phyloP scores from a whole-genome alignment of 352 stramenopile species.

The Pythium myriotylum region DNA sequence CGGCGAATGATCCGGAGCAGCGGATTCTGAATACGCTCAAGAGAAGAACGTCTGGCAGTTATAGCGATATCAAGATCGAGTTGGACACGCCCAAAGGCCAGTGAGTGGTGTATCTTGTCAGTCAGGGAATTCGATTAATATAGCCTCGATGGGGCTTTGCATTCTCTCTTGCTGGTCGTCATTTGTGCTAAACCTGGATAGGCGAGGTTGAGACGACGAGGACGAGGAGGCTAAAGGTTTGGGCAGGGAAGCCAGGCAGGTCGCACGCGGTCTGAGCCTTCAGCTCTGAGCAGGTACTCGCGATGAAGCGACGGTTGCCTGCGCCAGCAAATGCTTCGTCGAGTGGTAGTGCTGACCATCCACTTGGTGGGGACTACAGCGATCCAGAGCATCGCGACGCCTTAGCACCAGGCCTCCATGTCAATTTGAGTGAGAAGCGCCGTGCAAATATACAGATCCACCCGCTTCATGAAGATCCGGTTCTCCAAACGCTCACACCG shows the following conservation, averaged over 20 bases:
- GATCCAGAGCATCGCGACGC: slow-evolving; percentile 7
- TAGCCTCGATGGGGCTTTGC: slow-evolving; percentile 1
- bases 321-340: neutral
- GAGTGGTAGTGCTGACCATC: neutral
- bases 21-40: slow-evolving; percentile 70
- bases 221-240: too few species aligned
- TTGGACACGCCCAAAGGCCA: slow-evolving; percentile 65
- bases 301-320: slow-evolving; percentile 23
- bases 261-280: too few species aligned
- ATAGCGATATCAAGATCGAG: slow-evolving; percentile 75
- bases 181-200: neutral
- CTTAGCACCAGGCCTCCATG: slow-evolving; percentile 6
- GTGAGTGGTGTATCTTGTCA: slow-evolving; percentile 15
- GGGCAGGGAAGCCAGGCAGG: too few species aligned
- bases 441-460: slow-evolving; percentile 39
- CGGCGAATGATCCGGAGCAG: slow-evolving; percentile 63
- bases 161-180: neutral
- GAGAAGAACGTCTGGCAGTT: slow-evolving; percentile 76
- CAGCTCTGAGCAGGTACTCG: too few species aligned
- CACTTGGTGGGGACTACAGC: neutral
- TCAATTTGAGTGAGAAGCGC: slow-evolving; percentile 28
- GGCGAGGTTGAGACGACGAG: neutral
- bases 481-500: slow-evolving; percentile 49
- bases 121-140: slow-evolving; percentile 28
- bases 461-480: slow-evolving; percentile 50